These are phyloP conservation scores for Hibiscus trionum DNA, from an alignment of 345 rosid genomes.

Conservation along the genomic window DNA sequence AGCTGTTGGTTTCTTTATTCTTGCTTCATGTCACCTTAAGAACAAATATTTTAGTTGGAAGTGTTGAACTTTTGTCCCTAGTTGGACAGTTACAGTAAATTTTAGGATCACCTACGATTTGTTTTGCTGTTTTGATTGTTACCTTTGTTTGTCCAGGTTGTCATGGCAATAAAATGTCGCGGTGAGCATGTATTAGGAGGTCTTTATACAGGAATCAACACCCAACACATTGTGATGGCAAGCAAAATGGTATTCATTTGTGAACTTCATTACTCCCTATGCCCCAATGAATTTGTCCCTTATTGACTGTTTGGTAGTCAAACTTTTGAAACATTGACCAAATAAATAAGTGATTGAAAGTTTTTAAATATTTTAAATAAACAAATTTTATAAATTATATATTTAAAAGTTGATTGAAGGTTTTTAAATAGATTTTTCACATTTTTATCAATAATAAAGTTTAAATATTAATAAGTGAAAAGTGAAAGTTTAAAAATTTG, in stretches of 20 bases:
- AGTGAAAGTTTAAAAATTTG: too few species aligned
- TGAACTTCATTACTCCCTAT: neutral
- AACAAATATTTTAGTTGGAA: neutral
- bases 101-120: neutral
- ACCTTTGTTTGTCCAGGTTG: conserved; percentile 40
- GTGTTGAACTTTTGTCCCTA: neutral
- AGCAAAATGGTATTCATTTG: conserved; percentile 78
- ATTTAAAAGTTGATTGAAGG: too few species aligned
- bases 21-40: neutral
- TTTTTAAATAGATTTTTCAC: too few species aligned
- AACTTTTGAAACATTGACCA: too few species aligned
- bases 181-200: conserved; percentile 77
- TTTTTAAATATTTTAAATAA: too few species aligned
- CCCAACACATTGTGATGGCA: conserved; percentile 69
- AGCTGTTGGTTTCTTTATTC: neutral
- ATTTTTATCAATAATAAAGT: too few species aligned
- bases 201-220: conserved; percentile 65
- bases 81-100: neutral
- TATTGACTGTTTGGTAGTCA: too few species aligned
- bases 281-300: too few species aligned
- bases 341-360: too few species aligned
- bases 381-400: too few species aligned
- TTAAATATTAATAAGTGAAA: too few species aligned
- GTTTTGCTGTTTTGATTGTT: neutral
- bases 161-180: conserved; percentile 83